Evolutionary conservation across 345 rosid species (phyloP).

Genomic region (Sisymbrium altissimum): DNA sequence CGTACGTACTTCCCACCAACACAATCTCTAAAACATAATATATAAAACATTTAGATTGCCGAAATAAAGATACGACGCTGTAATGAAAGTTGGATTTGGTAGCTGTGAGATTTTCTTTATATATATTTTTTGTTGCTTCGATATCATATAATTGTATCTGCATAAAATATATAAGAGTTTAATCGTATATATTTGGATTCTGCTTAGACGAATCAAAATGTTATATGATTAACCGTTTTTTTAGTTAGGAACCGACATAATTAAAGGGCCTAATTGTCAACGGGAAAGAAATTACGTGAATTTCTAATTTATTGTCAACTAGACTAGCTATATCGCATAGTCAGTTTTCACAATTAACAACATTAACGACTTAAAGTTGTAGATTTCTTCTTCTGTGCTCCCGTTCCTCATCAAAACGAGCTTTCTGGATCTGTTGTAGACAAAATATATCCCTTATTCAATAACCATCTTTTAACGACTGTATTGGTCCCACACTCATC

Average conservation of each 20-base stretch:
- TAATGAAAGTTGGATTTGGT: neutral
- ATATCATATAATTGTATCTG: neutral
- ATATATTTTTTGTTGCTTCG: neutral
- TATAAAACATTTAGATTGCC: neutral
- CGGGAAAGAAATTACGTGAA: neutral
- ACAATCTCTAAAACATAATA: neutral
- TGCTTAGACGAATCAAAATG: neutral
- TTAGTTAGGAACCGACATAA: neutral
- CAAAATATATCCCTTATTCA: constrained; percentile 5
- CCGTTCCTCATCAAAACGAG: constrained; percentile 13
- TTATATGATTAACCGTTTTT: neutral
- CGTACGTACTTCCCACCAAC: constrained; percentile 33
- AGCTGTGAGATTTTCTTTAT: neutral
- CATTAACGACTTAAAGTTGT: neutral
- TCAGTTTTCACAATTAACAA: neutral
- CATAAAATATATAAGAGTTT: neutral
- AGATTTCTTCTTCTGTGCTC: neutral
- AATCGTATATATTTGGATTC: neutral
- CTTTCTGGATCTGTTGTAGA: constrained; percentile 9
- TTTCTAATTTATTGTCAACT: neutral
- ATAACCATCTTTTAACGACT: neutral
- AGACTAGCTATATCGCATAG: neutral
- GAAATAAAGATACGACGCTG: neutral
- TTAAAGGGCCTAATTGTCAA: neutral
- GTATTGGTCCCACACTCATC: constrained; percentile 9